Evolutionary conservation across 2,329 filamentous ascomycete genomes (phyloP).

Genomic region (Alternaria postmessia): DNA sequence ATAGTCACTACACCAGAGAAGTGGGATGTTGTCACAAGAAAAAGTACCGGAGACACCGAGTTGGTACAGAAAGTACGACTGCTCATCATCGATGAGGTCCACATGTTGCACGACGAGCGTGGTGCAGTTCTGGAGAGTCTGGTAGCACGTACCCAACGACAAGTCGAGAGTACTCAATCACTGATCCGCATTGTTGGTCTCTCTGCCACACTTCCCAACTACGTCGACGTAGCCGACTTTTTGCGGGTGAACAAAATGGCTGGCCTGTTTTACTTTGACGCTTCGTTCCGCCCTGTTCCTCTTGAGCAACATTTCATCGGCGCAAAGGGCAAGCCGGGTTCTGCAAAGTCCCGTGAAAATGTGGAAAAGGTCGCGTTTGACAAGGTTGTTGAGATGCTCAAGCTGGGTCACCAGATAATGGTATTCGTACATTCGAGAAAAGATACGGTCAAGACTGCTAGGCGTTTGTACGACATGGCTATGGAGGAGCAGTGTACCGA

Average conservation of each 20-base stretch:
- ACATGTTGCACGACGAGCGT: conserved; percentile 98
- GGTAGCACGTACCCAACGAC: conserved; percentile 91
- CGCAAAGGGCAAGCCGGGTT: conserved; percentile 87
- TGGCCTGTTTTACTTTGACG: conserved; percentile 96
- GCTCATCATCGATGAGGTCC: conserved; percentile 97
- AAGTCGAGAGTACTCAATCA: conserved; percentile 97
- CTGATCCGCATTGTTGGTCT: conserved; percentile 95
- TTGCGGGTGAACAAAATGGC: conserved; percentile 93
- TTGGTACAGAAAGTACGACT: conserved; percentile 96
- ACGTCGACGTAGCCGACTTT: conserved; percentile 95
- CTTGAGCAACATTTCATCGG: conserved; percentile 97
- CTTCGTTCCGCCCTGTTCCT: conserved; percentile 93
- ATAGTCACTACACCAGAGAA: conserved; percentile 99
- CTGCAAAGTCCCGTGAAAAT: conserved; percentile 84
- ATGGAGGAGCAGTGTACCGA: conserved; percentile 79
- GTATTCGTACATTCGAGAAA: conserved; percentile 98
- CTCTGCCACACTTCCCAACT: conserved; percentile 95
- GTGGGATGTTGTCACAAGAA: conserved; percentile 98
- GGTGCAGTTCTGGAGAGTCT: conserved; percentile 95
- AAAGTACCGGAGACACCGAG: conserved; percentile 96
- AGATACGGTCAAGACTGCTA: conserved; percentile 89
- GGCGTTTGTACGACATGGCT: conserved; percentile 86
- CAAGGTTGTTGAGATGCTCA: conserved; percentile 93
- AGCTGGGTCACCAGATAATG: conserved; percentile 95
- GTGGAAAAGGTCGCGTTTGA: conserved; percentile 88